Conservation (phyloP, 2,329 filamentous ascomycete genomes). For the Hypoxylon sp. region DNA sequence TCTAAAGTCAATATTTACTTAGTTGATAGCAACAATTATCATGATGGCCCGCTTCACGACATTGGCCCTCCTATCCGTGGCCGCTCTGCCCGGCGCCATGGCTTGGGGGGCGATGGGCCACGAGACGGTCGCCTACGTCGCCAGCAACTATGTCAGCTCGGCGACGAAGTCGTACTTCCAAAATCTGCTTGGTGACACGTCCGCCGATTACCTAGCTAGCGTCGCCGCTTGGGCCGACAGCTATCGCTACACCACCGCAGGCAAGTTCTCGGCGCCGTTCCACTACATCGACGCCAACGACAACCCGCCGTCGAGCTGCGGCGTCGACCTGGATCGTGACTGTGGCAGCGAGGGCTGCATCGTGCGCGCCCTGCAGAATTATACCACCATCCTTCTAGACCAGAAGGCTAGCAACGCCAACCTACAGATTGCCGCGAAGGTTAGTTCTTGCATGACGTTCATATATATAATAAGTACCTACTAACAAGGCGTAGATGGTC, state of each 20-base stretch:
- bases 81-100: slow-evolving; percentile 43
- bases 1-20: background rate
- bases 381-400: slow-evolving; percentile 52
- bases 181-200: slow-evolving; percentile 60
- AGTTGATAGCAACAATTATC: slow-evolving; percentile 1
- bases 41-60: slow-evolving; percentile 49
- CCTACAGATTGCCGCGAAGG: slow-evolving; percentile 58
- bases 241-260: slow-evolving; percentile 62
- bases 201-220: slow-evolving; percentile 62
- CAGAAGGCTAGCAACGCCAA: slow-evolving; percentile 49
- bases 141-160: slow-evolving; percentile 62
- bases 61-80: slow-evolving; percentile 45
- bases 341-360: slow-evolving; percentile 74
- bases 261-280: slow-evolving; percentile 61
- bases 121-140: slow-evolving; percentile 68
- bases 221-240: slow-evolving; percentile 68
- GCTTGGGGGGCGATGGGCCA: slow-evolving; percentile 65
- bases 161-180: slow-evolving; percentile 61
- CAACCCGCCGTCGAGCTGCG: slow-evolving; percentile 69
- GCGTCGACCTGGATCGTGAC: slow-evolving; percentile 71
- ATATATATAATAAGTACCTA: slow-evolving; percentile 4
- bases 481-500: slow-evolving; percentile 47
- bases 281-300: slow-evolving; percentile 76
- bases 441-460: slow-evolving; percentile 19
- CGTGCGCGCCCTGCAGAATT: slow-evolving; percentile 66